A percentile compares a stretch with the other conserved stretches of the same genome.
These are phyloP conservation scores for Gossypioides kirkii DNA, from an alignment of 345 rosid genomes.

Conservation along the genomic window DNA sequence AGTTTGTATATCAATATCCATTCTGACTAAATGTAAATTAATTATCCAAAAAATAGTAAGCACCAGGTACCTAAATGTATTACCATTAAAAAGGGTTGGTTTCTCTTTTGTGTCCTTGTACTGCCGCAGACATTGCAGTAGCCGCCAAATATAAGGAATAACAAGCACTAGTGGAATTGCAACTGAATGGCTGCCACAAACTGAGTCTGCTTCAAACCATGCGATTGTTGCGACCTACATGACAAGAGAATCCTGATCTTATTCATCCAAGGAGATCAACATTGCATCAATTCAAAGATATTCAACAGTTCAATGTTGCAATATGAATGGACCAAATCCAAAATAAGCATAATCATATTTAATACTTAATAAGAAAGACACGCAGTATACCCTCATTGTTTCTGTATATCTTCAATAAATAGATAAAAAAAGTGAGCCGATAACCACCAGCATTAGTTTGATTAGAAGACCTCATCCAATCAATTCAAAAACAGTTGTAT, in stretches of 20 bases:
- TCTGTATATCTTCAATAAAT: not conserved
- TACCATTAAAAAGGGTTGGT: constrained; percentile 81
- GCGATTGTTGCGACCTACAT: constrained; percentile 95
- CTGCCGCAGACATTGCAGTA: constrained; percentile 88
- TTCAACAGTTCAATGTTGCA: not conserved
- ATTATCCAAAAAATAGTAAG: not conserved
- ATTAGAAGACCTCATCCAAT: not conserved
- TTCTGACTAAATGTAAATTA: not conserved
- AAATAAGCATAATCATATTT: not conserved
- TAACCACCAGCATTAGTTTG: not conserved
- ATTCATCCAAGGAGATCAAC: not conserved
- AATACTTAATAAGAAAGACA: not conserved
- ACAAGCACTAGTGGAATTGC: constrained; percentile 89
- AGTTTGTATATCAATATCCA: not conserved
- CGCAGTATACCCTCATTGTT: not conserved
- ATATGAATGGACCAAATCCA: not conserved
- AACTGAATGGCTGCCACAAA: constrained; percentile 90
- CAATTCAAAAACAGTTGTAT: not conserved
- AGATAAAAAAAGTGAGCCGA: not conserved
- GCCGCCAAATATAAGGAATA: constrained; percentile 78
- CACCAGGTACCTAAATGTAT: not conserved
- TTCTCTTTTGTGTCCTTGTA: constrained; percentile 89
- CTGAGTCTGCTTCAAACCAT: constrained; percentile 98
- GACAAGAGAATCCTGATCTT: constrained; percentile 19
- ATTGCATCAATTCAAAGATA: not conserved